Base-by-base conservation (phyloP, 1,139 yeast species). In the Sugiyamaella grinbergsii region DNA sequence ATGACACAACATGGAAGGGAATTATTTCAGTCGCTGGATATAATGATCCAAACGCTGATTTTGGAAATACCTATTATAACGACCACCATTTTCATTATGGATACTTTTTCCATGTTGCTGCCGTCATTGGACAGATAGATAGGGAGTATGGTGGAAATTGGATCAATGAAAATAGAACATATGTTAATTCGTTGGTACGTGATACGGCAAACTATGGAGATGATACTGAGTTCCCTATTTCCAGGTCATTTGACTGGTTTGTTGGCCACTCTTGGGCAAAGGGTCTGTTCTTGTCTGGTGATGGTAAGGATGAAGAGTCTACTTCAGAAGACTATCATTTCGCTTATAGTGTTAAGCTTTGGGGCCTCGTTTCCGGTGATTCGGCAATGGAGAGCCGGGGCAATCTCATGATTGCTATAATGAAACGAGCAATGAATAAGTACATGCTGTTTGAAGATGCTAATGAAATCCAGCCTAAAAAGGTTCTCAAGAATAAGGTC, bases 231-330 rank as follows among this genome's bases (percentile, higher is more conserved):
- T 85, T 83, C 77, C 93, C 93, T 3, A 81, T 79, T 18, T 83
- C 80, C 16, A 74, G 93, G 62, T 76, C 77, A 70, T 85, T 85
- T 67, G 89, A 84, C 63, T 85, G 89, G 88, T 85, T 71, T 65
- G 76, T 76, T 37, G 94, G 94, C 23, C 93, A 85, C 64, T 83
- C 90, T 4, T 85, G 90, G 88, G 91, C 93, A 3, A 79, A 79
- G 55, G 93, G 94, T 11, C 71, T 85, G 51, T 80, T 78, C 59
- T 76, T 76, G 29, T 72, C 81, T 56, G 84, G 81, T 19, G 91
- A 85, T 63, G 91, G 93, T 51, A 80, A 81, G 58, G 83, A 85
- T 61, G 84, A 85, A 68, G 93, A 85, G 65, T 82, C 89, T 1
- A 75, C 86, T 3, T 81, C 88, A 10, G 93, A 85, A 65, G 91